phyloP scores from a whole-genome alignment of 306 rosid species.

The Hylodesmum podocarpum region DNA sequence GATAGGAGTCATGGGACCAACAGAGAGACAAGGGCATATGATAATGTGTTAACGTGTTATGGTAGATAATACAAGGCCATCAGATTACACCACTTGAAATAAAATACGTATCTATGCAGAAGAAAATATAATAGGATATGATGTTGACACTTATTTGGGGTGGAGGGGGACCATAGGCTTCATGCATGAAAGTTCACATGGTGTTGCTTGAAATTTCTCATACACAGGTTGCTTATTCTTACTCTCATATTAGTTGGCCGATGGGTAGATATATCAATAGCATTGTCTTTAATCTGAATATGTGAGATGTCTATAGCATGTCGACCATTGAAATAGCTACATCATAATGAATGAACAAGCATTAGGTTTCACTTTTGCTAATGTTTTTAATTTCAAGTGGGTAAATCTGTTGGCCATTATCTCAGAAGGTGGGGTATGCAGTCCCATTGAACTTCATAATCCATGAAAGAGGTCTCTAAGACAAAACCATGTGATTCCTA shows the following conservation, averaged over 20 bases:
- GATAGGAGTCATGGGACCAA: not conserved
- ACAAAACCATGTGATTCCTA: conserved; percentile 35
- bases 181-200: not conserved
- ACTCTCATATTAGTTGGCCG: not conserved
- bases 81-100: not conserved
- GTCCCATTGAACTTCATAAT: not conserved
- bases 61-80: not conserved
- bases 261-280: not conserved
- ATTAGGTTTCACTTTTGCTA: not conserved
- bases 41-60: conserved; percentile 16
- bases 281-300: not conserved
- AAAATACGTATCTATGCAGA: too few species aligned
- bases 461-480: not conserved
- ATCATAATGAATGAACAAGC: not conserved
- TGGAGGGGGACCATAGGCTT: not conserved
- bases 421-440: not conserved
- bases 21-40: conserved; percentile 24
- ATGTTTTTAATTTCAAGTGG: too few species aligned
- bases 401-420: too few species aligned
- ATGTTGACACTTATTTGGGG: not conserved
- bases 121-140: not conserved
- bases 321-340: not conserved
- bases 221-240: not conserved
- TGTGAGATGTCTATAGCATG: conserved; percentile 18
- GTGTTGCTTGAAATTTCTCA: not conserved